Base-by-base conservation (phyloP, 1,284 basidiomycete species). In the Puccinia polysora region DNA sequence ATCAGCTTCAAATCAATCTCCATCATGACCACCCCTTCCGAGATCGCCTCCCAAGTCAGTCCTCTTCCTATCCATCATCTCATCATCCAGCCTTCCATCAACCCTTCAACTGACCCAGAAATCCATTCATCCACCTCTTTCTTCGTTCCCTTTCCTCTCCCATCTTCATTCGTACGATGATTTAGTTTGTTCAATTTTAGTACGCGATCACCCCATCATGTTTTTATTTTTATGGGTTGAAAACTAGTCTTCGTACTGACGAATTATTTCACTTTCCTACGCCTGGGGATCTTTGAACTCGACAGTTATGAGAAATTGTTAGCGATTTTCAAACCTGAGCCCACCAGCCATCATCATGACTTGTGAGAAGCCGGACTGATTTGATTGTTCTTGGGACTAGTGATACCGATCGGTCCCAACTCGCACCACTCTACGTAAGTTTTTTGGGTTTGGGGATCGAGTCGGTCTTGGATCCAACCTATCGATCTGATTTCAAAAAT, bases 371-470 rank as follows among this genome's bases (percentile, higher is more conserved):
- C 20, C 10, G 6, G n/a, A 14, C 59, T 43, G 43, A 45, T 50
- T 12, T 47, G 18, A 34, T 50, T 47, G 18, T 43, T 14, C 23
- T 28, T 32, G 10, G 15, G 25, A 4, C 40, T 28, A 79, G 79
- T 74, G 79, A 80, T 68, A 36, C 75, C 30, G 76, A 79, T 73
- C 74, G 79, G n/a, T 73, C 75, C 43, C 75, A 75, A 71, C 73
- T 80, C 4, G 78, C 74, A 3, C 74, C 75, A 71, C 78, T 80
- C 60, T 80, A 80, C 76, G 79, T 80, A 49, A 56, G 75, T 47
- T 4, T 7, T n/a, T n/a, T n/a, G n/a, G n/a, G n/a, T n/a, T n/a
- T n/a, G n/a, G n/a, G n/a, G n/a, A n/a, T n/a, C n/a, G n/a, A n/a
- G n/a, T n/a, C n/a, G n/a, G n/a, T n/a, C n/a, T n/a, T n/a, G n/a